Evolutionary conservation across 202 grass and related monocot species (phyloP).

Genomic region (Brachypodium distachyon): DNA sequence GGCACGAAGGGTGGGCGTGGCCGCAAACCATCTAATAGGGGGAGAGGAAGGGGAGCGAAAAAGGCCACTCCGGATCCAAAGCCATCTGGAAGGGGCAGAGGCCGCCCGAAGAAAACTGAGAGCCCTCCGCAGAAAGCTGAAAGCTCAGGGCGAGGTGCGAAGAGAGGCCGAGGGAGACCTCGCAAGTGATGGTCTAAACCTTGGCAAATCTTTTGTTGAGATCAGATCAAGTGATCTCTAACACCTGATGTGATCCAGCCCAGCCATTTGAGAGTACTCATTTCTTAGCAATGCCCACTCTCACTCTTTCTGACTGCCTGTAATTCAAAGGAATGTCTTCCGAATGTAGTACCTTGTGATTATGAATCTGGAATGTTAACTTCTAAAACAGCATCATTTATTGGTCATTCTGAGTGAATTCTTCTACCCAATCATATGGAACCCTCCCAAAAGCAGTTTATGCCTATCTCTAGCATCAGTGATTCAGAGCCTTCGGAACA

Average conservation of each 20-base stretch:
- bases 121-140: constrained; percentile 23
- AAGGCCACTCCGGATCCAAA: constrained; percentile 17
- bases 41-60: constrained; percentile 49
- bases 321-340: neutral
- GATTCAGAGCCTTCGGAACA: neutral
- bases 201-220: neutral
- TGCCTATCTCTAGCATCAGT: neutral
- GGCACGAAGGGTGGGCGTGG: constrained; percentile 24
- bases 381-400: neutral
- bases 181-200: constrained; percentile 21
- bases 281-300: neutral
- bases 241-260: constrained; percentile 16
- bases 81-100: constrained; percentile 38
- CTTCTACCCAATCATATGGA: neutral
- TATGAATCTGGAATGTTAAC: constrained; percentile 16
- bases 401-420: neutral
- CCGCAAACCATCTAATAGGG: constrained; percentile 33
- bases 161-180: constrained; percentile 39
- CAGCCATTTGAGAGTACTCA: neutral
- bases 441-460: neutral
- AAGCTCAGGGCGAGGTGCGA: constrained; percentile 34
- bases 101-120: constrained; percentile 41
- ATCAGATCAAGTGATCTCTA: constrained; percentile 16
- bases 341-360: neutral
- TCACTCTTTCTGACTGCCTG: neutral